phyloP scores from a whole-genome alignment of 148 eudicot species.

The Polygonum maritimum region DNA sequence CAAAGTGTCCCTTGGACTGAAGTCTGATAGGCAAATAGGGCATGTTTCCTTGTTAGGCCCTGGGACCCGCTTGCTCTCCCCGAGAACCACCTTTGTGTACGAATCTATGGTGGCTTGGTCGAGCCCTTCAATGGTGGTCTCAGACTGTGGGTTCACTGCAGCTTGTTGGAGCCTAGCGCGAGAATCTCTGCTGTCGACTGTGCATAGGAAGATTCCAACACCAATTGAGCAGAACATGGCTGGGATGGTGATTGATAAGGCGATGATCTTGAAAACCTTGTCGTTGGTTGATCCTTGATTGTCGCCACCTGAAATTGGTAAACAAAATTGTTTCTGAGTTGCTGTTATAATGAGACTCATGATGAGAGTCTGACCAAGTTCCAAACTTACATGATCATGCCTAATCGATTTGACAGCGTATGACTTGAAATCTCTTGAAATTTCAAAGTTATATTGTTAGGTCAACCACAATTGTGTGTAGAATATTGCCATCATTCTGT shows the following conservation, averaged over 20 bases:
- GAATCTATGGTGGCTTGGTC: conserved; percentile 79
- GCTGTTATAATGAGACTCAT: neutral
- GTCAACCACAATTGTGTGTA: too few relatives aligned
- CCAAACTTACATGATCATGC: neutral
- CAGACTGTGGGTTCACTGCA: neutral
- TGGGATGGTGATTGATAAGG: conserved; percentile 48
- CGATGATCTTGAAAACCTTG: conserved; percentile 38
- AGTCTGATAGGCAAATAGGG: conserved; percentile 77
- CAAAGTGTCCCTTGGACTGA: conserved; percentile 41
- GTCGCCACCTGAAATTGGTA: conserved; percentile 11
- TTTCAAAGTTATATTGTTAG: too few relatives aligned
- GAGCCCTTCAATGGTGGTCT: conserved; percentile 29
- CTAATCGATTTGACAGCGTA: too few relatives aligned
- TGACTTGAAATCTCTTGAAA: too few relatives aligned
- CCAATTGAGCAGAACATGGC: conserved; percentile 29
- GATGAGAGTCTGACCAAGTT: neutral
- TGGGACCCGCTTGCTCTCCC: conserved; percentile 73
- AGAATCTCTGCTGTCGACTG: conserved; percentile 18
- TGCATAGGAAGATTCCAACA: conserved; percentile 30
- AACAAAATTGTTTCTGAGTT: neutral
- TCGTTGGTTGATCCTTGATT: conserved; percentile 13
- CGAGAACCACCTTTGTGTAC: conserved; percentile 58
- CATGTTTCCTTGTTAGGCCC: conserved; percentile 54
- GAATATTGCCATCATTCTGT: too few relatives aligned
- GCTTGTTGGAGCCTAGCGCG: conserved; percentile 11